Evolutionary conservation across 139 green algal species (phyloP).

Genomic region (Choricystis sp.): DNA sequence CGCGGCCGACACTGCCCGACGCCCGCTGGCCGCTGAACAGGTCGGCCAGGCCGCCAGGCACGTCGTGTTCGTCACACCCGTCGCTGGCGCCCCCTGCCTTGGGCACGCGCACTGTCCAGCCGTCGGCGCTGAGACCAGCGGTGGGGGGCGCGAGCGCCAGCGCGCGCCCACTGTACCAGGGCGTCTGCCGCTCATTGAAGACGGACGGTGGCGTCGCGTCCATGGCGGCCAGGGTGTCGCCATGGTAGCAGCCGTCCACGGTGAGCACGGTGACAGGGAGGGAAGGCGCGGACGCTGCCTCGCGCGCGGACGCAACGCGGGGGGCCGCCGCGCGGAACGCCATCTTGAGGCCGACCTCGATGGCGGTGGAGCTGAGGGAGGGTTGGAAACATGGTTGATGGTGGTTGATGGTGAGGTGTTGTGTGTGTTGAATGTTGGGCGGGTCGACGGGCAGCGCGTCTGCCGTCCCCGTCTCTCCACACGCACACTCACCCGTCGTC

Average conservation of each 20-base stretch:
- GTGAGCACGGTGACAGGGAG: slow-evolving; percentile 53
- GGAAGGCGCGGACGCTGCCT: neutral
- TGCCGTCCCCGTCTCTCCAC: too few species aligned
- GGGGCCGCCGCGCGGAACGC: slow-evolving; percentile 39
- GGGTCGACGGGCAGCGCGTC: too few species aligned
- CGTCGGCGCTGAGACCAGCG: slow-evolving; percentile 25
- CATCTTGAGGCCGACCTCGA: slow-evolving; percentile 96
- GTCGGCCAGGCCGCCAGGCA: neutral
- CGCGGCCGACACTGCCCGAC: slow-evolving; percentile 3
- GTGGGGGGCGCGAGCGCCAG: slow-evolving; percentile 67
- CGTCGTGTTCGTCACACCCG: neutral
- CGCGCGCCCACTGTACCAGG: slow-evolving; percentile 57
- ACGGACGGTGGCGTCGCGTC: slow-evolving; percentile 49
- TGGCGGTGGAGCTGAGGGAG: slow-evolving; percentile 61
- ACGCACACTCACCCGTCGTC: too few species aligned
- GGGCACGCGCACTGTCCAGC: slow-evolving; percentile 18
- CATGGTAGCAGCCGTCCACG: slow-evolving; percentile 80
- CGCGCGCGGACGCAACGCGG: neutral
- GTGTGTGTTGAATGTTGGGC: too few species aligned
- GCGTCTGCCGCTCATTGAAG: slow-evolving; percentile 64
- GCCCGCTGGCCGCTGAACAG: neutral
- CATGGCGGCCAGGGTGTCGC: slow-evolving; percentile 91
- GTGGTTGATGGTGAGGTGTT: neutral
- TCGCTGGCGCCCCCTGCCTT: neutral
- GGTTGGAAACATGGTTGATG: neutral